Conservation (phyloP, 2,329 filamentous ascomycete genomes). For the Penicillium aurantiogriseum region DNA sequence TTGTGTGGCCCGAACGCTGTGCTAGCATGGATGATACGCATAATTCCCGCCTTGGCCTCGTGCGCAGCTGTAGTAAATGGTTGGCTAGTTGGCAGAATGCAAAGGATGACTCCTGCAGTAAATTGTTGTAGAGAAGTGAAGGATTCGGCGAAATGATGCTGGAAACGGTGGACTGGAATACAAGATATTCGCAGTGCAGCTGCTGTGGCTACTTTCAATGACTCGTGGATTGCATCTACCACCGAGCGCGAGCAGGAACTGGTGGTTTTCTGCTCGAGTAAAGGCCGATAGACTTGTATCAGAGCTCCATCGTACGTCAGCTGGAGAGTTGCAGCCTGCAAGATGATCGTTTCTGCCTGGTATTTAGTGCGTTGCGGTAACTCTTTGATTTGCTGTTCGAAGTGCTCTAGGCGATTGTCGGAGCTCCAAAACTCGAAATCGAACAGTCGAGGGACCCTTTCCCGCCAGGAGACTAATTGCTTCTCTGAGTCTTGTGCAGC, state of each 20-base stretch:
- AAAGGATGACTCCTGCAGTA: conserved; percentile 27
- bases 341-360: conserved; percentile 12
- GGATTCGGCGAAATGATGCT: conserved; percentile 26
- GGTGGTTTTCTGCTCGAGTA: conserved; percentile 22
- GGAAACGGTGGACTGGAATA: conserved; percentile 26
- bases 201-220: conserved; percentile 19
- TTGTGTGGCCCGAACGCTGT: conserved; percentile 21
- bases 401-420: background rate
- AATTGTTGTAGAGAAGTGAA: conserved; percentile 23
- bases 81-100: conserved; percentile 30
- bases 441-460: conserved; percentile 1
- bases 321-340: conserved; percentile 24
- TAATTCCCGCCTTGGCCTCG: conserved; percentile 31
- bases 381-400: background rate
- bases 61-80: conserved; percentile 28
- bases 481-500: conserved; percentile 6
- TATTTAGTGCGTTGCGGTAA: background rate
- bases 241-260: conserved; percentile 2
- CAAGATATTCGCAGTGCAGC: conserved; percentile 33
- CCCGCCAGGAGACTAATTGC: conserved; percentile 1
- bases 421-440: conserved; percentile 11
- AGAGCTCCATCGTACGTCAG: conserved; percentile 27
- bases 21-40: conserved; percentile 30
- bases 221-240: conserved; percentile 10
- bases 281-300: conserved; percentile 24